Percentiles rank a stretch among this genome's conserved stretches.
Conservation (phyloP, 768 basidiomycete genomes). For the Tricholoma sp. region DNA sequence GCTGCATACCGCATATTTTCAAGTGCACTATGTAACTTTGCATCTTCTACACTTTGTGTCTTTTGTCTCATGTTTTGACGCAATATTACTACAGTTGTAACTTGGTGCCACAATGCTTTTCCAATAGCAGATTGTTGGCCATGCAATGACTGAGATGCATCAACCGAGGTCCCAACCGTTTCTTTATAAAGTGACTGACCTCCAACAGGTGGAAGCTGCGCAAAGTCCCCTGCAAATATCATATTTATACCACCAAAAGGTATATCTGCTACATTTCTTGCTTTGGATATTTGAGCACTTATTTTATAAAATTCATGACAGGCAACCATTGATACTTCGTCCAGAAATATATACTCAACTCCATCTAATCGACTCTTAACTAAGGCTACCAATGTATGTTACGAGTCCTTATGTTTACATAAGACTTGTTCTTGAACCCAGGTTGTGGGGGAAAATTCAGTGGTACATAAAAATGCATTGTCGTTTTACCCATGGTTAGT, state of each 20-base stretch:
- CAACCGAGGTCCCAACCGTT: not conserved
- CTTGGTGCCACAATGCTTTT: no score
- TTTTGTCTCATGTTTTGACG: constrained; percentile 28
- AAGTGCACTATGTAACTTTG: no score
- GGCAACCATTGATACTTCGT: constrained; percentile 39
- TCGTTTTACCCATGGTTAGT: no score
- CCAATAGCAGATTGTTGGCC: constrained; percentile 9
- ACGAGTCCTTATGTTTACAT: no score
- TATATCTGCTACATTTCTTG: constrained; percentile 9
- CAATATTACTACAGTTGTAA: constrained; percentile 27
- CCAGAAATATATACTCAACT: constrained; percentile 33
- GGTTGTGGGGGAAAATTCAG: no score
- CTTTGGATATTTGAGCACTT: constrained; percentile 17
- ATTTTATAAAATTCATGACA: constrained; percentile 27
- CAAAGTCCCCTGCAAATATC: constrained; percentile 3
- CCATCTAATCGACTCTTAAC: constrained; percentile 1
- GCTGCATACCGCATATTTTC: no score
- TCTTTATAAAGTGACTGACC: not conserved
- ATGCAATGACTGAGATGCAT: not conserved
- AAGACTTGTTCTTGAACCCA: no score
- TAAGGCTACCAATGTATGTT: no score
- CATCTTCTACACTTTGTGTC: no score
- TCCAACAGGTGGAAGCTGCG: not conserved
- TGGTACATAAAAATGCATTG: no score
- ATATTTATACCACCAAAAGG: constrained; percentile 31